Evolutionary conservation across 163 green algal species (phyloP).

Genomic region (Chloromonas sp.): DNA sequence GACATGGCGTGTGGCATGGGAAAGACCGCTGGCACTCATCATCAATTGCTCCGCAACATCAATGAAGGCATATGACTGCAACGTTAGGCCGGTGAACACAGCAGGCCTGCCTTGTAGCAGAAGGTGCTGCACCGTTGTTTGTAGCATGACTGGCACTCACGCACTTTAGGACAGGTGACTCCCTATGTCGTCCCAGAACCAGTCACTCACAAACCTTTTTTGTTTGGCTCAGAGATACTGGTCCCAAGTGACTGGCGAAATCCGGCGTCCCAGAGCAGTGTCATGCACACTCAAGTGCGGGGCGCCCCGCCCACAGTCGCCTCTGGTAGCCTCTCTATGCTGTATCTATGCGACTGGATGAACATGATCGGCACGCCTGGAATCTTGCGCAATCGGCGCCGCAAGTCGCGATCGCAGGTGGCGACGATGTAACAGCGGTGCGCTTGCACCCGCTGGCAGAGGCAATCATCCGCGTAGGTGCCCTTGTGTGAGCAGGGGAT

Average conservation of each 20-base stretch:
- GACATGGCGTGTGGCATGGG: too few relatives aligned
- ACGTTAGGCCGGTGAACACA: too few relatives aligned
- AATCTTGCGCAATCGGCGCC: conserved; percentile 94
- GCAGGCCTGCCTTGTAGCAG: neutral
- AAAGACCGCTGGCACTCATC: too few relatives aligned
- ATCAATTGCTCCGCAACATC: too few relatives aligned
- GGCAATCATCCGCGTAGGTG: conserved; percentile 98
- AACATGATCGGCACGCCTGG: conserved; percentile 99
- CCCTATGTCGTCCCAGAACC: too few relatives aligned
- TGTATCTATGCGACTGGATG: conserved; percentile 85
- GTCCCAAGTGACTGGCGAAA: too few relatives aligned
- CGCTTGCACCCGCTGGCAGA: conserved; percentile 91
- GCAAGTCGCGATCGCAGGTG: conserved; percentile 94
- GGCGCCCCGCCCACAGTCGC: conserved; percentile 89
- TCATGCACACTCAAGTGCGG: conserved; percentile 12
- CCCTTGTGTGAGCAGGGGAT: conserved; percentile 94
- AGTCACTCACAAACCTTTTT: too few relatives aligned
- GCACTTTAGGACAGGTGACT: too few relatives aligned
- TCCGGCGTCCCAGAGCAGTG: too few relatives aligned
- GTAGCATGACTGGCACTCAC: too few relatives aligned
- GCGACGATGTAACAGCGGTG: conserved; percentile 99
- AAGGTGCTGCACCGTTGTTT: neutral
- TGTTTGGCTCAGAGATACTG: too few relatives aligned
- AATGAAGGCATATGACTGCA: too few relatives aligned
- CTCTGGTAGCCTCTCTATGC: conserved; percentile 95